Percentiles rank a stretch among this genome's conserved stretches.
These are phyloP conservation scores for Talaromyces islandicus DNA, from an alignment of 2,329 filamentous ascomycete species.

Conservation along the genomic window DNA sequence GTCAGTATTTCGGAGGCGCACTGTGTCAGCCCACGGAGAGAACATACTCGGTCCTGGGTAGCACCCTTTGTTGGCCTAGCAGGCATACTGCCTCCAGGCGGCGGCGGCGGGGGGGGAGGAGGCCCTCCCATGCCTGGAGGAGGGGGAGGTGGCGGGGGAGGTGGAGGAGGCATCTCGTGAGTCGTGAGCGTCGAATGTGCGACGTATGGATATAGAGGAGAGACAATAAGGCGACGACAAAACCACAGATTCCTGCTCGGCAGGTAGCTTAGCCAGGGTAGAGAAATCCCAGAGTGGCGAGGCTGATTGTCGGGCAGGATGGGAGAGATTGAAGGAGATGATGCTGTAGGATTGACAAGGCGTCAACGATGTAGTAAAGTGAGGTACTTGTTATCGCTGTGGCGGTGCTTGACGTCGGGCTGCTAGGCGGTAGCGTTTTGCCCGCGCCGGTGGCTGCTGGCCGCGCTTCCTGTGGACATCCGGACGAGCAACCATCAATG, in stretches of 20 bases:
- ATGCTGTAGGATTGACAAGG: neutral
- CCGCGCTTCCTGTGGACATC: neutral
- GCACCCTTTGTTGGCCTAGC: conserved; percentile 51
- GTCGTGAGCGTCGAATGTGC: conserved; percentile 8
- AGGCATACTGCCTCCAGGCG: conserved; percentile 46
- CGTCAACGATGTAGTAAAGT: neutral
- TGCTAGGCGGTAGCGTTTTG: neutral
- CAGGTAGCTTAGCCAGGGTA: conserved; percentile 5
- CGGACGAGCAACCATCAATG: neutral
- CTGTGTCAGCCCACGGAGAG: neutral
- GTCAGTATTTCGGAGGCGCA: conserved; percentile 3
- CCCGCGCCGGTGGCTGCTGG: neutral
- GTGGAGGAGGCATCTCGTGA: conserved; percentile 43
- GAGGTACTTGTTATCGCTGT: neutral
- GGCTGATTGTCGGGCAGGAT: neutral
- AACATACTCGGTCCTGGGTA: conserved; percentile 58
- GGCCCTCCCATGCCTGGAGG: conserved; percentile 53
- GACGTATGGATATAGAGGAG: neutral
- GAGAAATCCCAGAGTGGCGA: neutral
- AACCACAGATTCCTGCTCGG: conserved; percentile 8
- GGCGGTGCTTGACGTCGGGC: conserved; percentile 3
- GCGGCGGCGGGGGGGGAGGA: conserved; percentile 61
- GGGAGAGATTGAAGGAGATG: neutral
- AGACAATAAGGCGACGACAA: neutral
- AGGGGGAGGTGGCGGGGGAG: conserved; percentile 66